Evolutionary conservation across 1,139 yeast genomes (phyloP), one percentile per base, ranked within the genome.

Genomic region (Debaryomyces sp.): DNA sequence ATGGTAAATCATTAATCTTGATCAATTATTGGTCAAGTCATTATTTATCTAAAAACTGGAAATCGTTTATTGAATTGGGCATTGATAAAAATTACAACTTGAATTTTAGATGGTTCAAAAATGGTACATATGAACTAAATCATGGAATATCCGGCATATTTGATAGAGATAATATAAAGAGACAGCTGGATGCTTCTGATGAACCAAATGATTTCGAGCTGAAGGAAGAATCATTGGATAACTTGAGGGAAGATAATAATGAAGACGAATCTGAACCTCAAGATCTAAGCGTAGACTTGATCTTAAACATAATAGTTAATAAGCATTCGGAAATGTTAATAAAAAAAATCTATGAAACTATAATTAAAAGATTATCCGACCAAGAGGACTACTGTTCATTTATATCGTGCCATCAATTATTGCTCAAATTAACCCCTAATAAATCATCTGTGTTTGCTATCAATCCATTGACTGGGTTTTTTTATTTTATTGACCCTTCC

Each of bases 21-120:
- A 75, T 90, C 6, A 81, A 83, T 54, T 89, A 89, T 67, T 89
- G 97, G 97, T 64, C 80, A 12, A 70, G 73, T 67, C 72, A 73
- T 69, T 63, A 71, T 51, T 54, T 70, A 32, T 63, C 69, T 4
- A 64, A 63, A 34, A 64, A 61, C 47, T 70, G 76, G 71, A 77
- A 66, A 65, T 82, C 76, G 50, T 78, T 69, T 44, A 77, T 89
- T 32, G 89, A 85, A 52, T 78, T 89, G 50, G 94, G 94, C 0
- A 73, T 87, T 18, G 81, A 81, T 55, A 75, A 70, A 40, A 63
- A 71, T 24, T 75, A 82, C 53, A 75, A 78, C 26, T 67, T 87
- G 44, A 74, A 78, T 43, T 78, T 85, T 57, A 75, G 86, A 52
- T 90, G 96, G 96, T 78, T 77, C 52, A 78, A 82, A 51, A 85